A percentile compares a stretch with the other conserved stretches of the same genome.
Conservation (phyloP, 371 early-diverging fungal species). For the Rhizomucor miehei region DNA sequence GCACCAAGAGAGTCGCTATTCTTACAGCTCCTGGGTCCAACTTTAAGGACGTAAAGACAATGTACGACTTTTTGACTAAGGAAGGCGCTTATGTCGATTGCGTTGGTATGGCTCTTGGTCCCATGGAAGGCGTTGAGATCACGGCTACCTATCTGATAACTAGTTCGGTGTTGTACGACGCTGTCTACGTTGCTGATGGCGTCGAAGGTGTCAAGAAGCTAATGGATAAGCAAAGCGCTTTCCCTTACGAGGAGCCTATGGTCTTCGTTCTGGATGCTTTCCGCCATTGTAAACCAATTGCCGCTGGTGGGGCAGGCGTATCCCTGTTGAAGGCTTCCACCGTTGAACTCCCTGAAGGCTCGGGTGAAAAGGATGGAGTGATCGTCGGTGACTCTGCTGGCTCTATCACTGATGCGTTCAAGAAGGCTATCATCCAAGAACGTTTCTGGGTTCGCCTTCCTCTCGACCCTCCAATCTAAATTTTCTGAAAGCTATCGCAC, state of each 20-base stretch:
- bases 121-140: slow-evolving; percentile 15
- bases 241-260: slow-evolving; percentile 31
- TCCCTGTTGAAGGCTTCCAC: slow-evolving; percentile 18
- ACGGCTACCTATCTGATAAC: slow-evolving; percentile 26
- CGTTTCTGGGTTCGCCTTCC: slow-evolving; percentile 34
- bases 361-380: slow-evolving; percentile 13
- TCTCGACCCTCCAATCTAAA: slow-evolving; percentile 12
- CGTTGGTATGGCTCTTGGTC: slow-evolving; percentile 23
- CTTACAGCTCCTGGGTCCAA: slow-evolving; percentile 26
- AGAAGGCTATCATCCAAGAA: slow-evolving; percentile 20
- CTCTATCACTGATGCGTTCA: slow-evolving; percentile 8
- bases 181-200: slow-evolving; percentile 31
- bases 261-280: slow-evolving; percentile 27
- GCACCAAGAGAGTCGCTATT: slow-evolving; percentile 26
- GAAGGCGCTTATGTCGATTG: slow-evolving; percentile 27
- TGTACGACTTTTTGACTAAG: slow-evolving; percentile 20
- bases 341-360: not conserved
- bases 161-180: slow-evolving; percentile 28
- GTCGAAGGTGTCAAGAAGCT: slow-evolving; percentile 14
- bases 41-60: slow-evolving; percentile 16
- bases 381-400: slow-evolving; percentile 4
- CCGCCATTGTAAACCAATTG: slow-evolving; percentile 35
- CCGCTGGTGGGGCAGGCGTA: slow-evolving; percentile 20
- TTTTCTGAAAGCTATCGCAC: too few species aligned
- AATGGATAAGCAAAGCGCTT: slow-evolving; percentile 6